Conservation (phyloP, 805 yeast species). For the Limtongia smithiae region DNA sequence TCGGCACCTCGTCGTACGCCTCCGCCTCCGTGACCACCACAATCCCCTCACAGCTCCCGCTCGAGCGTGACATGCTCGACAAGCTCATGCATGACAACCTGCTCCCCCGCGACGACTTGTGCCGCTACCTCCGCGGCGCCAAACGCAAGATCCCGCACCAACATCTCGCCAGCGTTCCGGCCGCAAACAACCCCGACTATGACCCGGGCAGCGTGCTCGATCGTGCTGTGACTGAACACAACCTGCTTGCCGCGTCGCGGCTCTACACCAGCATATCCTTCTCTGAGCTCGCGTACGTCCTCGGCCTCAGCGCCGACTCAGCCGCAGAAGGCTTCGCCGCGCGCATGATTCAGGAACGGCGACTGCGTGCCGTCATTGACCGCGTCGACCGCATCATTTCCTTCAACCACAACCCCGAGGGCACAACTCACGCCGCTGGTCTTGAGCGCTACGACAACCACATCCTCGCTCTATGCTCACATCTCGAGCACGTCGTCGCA, state of each 20-base stretch:
- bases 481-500: slow-evolving; percentile 30
- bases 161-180: slow-evolving; percentile 7
- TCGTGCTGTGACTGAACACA: slow-evolving; percentile 37
- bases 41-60: slow-evolving; percentile 2
- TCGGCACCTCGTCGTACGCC: slow-evolving; percentile 6
- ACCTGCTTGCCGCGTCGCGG: slow-evolving; percentile 36
- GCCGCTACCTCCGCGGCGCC: slow-evolving; percentile 22
- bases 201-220: slow-evolving; percentile 31
- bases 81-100: slow-evolving; percentile 33
- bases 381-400: slow-evolving; percentile 33
- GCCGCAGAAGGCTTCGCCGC: slow-evolving; percentile 34
- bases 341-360: slow-evolving; percentile 35
- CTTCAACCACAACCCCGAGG: slow-evolving; percentile 13
- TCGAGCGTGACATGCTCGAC: slow-evolving; percentile 29
- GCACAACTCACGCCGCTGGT: slow-evolving; percentile 2
- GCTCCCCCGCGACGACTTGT: slow-evolving; percentile 31
- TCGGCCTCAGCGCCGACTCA: slow-evolving; percentile 29
- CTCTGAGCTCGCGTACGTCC: slow-evolving; percentile 31
- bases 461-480: slow-evolving; percentile 26
- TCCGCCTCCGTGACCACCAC: slow-evolving; percentile 4
- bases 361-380: slow-evolving; percentile 35
- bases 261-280: slow-evolving; percentile 34
- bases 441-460: slow-evolving; percentile 22
- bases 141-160: slow-evolving; percentile 6
- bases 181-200: slow-evolving; percentile 3